Evolutionary conservation across 768 basidiomycete species (phyloP).

Genomic region (Kwoniella sp.): DNA sequence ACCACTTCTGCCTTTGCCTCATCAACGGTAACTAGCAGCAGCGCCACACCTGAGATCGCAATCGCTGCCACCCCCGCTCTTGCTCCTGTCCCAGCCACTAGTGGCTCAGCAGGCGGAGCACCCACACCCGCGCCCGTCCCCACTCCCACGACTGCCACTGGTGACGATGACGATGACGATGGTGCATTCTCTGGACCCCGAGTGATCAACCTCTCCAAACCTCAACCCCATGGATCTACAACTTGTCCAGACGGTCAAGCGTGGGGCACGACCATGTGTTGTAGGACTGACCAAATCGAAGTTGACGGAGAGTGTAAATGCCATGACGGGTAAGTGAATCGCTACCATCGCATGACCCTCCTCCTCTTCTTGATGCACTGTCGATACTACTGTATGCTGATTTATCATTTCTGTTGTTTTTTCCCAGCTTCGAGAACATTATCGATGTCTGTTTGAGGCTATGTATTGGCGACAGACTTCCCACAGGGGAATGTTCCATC

Average conservation of each 20-base stretch:
- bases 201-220: conserved; percentile 14
- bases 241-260: conserved; percentile 15
- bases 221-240: background rate
- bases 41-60: background rate
- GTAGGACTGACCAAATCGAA: conserved; percentile 27
- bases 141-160: conserved; percentile 10
- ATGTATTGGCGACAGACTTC: conserved; percentile 22
- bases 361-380: background rate
- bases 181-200: conserved; percentile 9
- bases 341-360: background rate
- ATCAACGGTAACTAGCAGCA: background rate
- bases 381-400: background rate
- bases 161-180: conserved; percentile 8
- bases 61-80: conserved; percentile 1
- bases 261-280: conserved; percentile 17
- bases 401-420: background rate
- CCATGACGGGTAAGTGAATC: conserved; percentile 22
- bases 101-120: background rate
- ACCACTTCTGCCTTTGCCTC: conserved; percentile 3
- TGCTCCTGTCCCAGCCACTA: background rate
- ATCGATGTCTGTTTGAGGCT: conserved; percentile 25
- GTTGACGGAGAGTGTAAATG: conserved; percentile 21
- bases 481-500: conserved; percentile 12
- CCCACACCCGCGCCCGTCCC: conserved; percentile 6
- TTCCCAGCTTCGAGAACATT: conserved; percentile 17